Base-by-base conservation (phyloP, 768 basidiomycete genomes). In the Stropharia rugosoannulata region DNA sequence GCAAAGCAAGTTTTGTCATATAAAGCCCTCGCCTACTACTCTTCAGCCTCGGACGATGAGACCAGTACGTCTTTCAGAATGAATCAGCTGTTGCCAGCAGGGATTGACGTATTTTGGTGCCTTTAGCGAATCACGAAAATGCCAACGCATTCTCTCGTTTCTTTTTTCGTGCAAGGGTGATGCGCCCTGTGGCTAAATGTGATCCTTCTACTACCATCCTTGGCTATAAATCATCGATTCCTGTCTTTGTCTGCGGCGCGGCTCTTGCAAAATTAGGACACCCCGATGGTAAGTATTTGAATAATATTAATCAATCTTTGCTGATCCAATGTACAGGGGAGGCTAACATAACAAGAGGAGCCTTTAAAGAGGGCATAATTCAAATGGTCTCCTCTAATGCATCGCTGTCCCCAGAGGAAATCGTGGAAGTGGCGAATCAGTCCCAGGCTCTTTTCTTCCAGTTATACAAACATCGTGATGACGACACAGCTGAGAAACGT, bases 251-350 rank as follows among this genome's bases (percentile, higher is more conserved):
- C 47, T 85, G 84, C 47, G 91, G 87, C 32, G 89, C 93, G 15
- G 93, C 91, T 18, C 80, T 90, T 38, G 90, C 90, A n/a, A 84
- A 83, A 55, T 75, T 95, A 0, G 95, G 94, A 0, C 94, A 98
- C 68, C 94, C 94, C 10, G 73, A 84, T n/a, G 83, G 84, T 79
- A 60, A 52, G 64, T 51, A 18, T 27, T 8, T 6, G 48, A 46
- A 41, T 35, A 11, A 11, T 13, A 15, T 6, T 3, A 32, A 10
- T n/a, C 8, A 25, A 38, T 13, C 41, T 10, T 16, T 40, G 35
- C 32, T 29, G 29, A 44, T 18, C 37, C 39, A 54, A 42, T 48
- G 29, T 57, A n/a, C 66, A 77, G 94, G 93, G 15, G 94, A 97
- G 73, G 73, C 80, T 27, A 95, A 95, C 68, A 84, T 95, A 55